Evolutionary conservation across 1,284 basidiomycete species (phyloP), one percentile per base, ranked within the genome.

Genomic region (Malassezia yamatoensis): DNA sequence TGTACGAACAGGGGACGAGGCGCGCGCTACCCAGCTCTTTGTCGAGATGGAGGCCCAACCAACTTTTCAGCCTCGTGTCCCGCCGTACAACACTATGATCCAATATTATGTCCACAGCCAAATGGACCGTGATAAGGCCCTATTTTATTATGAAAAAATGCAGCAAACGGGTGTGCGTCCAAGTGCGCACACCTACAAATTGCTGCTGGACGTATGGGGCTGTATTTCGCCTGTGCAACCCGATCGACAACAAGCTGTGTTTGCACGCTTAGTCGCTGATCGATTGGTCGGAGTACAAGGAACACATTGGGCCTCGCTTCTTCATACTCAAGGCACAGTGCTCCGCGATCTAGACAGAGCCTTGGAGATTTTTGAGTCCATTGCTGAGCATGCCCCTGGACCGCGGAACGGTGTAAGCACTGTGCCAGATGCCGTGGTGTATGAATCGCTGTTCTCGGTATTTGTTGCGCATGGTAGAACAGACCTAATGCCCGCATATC

Each of bases 11-110:
- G 93, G 94, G 4, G 91, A 98, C 75, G 83, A 84, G 16, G 78
- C 80, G 16, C 84, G 84, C 0, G 94, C 94, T 1, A 87, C 88
- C 72, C 78, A 79, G 12, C 77, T 96, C 49, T 96, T 94, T 77
- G 75, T 79, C 51, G 89, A 93, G 77, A 98, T 99, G 93, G 76
- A 80, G 8, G 63, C 75, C 39, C 81, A 84, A 63, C 80, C 77
- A 29, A 83, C 84, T 64, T 96, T 90, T 80, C 85, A 81, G 77
- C 85, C 91, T 8, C 81, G 90, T 7, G 85, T 94, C 1, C 93
- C 94, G 20, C 93, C 93, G 5, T 89, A 83, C 79, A 98, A 96
- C 78, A 96, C 88, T 37, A 96, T 99, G 91, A 96, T 98, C 82
- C 94, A 98, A 76, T 82, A 93, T 72, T 94, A 89, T 78, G 85